Conservation (phyloP, 257 asterid genomes). For the Solanum stenotomum region DNA sequence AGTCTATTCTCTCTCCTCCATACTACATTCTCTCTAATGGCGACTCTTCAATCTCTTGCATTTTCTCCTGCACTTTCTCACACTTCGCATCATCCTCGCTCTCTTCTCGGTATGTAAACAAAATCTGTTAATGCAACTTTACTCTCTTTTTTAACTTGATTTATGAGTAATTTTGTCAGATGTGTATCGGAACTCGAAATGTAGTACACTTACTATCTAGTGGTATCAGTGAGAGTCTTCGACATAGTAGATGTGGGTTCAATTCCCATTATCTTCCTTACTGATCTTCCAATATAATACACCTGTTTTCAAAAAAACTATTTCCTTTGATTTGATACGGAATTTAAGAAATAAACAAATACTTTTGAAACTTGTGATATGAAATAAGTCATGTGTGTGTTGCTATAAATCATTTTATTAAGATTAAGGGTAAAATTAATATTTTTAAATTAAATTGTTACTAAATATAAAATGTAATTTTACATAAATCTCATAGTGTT, state of each 20-base stretch:
- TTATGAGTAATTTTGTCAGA: neutral
- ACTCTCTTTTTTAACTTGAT: neutral
- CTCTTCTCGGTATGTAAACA: slow-evolving; percentile 31
- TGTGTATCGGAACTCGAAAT: neutral
- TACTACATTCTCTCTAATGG: slow-evolving; percentile 25
- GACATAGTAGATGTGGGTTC: neutral
- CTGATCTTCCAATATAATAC: too few relatives aligned
- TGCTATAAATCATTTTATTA: neutral
- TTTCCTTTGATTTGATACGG: neutral
- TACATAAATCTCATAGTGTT: too few relatives aligned
- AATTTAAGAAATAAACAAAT: neutral
- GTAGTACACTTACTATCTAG: neutral
- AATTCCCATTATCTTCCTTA: neutral
- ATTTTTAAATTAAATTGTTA: too few relatives aligned
- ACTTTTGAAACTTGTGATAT: neutral
- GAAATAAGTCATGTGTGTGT: neutral
- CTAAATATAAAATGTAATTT: too few relatives aligned
- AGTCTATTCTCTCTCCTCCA: slow-evolving; percentile 3
- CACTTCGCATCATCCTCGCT: slow-evolving; percentile 31
- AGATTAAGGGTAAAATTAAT: too few relatives aligned
- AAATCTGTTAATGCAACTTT: neutral
- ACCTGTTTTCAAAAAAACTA: neutral
- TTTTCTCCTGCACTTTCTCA: slow-evolving; percentile 49
- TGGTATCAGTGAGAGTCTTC: neutral
- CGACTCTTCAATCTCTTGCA: slow-evolving; percentile 58